A percentile compares a stretch with the other conserved stretches of the same genome.
Conservation (phyloP, 2,329 filamentous ascomycete genomes). For the Penicillium sp. region DNA sequence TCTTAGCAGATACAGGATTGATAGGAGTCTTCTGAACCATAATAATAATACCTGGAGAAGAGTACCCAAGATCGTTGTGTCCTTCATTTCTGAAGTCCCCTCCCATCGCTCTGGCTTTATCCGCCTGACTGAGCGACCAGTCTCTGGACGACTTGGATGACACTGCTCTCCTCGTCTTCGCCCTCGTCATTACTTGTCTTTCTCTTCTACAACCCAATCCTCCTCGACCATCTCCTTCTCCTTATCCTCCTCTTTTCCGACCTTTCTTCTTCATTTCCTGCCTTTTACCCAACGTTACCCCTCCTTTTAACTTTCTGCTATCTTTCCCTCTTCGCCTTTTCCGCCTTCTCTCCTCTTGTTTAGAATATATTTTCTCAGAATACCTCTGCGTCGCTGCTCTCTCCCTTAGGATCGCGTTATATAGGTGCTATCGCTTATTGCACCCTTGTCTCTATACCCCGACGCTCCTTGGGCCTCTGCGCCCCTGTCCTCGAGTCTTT, state of each 20-base stretch:
- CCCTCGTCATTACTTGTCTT: background rate
- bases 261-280: conserved; percentile 16
- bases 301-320: conserved; percentile 29
- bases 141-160: conserved; percentile 8
- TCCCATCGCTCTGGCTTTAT: conserved; percentile 5
- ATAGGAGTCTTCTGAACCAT: background rate
- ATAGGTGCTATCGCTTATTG: conserved; percentile 16
- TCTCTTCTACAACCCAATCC: conserved; percentile 7
- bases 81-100: conserved; percentile 6
- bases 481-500: conserved; percentile 12
- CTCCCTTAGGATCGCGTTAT: conserved; percentile 10
- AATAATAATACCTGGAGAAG: conserved; percentile 1
- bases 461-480: conserved; percentile 15
- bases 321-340: conserved; percentile 19
- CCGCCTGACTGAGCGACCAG: conserved; percentile 16
- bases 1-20: background rate
- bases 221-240: background rate
- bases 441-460: conserved; percentile 21
- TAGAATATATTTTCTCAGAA: conserved; percentile 19
- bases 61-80: background rate
- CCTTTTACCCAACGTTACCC: conserved; percentile 24
- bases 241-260: conserved; percentile 12
- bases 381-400: conserved; percentile 15
- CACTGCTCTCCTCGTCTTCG: conserved; percentile 4
- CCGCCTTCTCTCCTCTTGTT: conserved; percentile 16